A percentile compares a stretch with the other conserved stretches of the same genome.
Evolutionary conservation across 129 eudicot species (phyloP).

Genomic region (Chrysanthemum seticuspe): DNA sequence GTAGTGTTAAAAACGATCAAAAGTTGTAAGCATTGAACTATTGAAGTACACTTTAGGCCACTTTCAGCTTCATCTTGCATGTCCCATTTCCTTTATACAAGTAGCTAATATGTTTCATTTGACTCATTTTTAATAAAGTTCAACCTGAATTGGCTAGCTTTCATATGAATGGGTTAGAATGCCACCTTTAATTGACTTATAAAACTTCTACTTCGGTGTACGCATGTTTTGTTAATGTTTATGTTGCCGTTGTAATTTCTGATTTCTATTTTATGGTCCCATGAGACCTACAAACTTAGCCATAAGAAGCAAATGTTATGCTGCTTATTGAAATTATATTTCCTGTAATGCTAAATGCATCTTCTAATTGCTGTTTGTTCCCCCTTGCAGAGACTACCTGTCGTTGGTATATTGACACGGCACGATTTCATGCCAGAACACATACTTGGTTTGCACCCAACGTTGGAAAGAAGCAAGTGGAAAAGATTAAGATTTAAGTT

Average conservation of each 20-base stretch:
- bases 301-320: background rate
- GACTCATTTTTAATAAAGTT: background rate
- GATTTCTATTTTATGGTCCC: background rate
- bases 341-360: background rate
- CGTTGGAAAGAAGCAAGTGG: conserved; percentile 61
- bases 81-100: conserved; percentile 1
- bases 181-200: background rate
- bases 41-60: background rate
- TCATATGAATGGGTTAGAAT: background rate
- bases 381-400: conserved; percentile 65
- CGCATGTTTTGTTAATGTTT: background rate
- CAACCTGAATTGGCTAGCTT: background rate
- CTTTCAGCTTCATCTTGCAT: background rate
- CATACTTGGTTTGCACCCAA: conserved; percentile 72
- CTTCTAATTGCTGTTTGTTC: background rate
- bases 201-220: background rate
- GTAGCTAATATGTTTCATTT: background rate
- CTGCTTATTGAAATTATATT: conserved; percentile 1
- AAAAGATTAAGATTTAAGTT: conserved; percentile 62
- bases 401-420: conserved; percentile 91
- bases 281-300: background rate
- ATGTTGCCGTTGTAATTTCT: background rate
- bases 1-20: background rate
- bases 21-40: background rate
- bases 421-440: conserved; percentile 97